These are phyloP conservation scores for Spencermartinsiella ligniputridi DNA, from an alignment of 1,139 yeast species.

Conservation along the genomic window DNA sequence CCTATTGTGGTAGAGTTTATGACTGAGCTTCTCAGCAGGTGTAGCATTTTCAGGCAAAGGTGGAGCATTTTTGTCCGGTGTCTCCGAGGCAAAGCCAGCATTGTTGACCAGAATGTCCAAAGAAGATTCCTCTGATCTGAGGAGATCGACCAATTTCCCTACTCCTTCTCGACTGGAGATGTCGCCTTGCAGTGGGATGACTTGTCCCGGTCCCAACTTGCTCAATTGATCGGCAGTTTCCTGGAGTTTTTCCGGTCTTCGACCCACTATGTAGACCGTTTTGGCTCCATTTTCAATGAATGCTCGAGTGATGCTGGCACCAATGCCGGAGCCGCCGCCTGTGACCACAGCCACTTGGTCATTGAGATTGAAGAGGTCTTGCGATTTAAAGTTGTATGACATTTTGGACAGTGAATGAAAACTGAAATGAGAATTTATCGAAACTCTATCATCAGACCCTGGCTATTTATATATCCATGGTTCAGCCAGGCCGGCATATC, in stretches of 20 bases:
- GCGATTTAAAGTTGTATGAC: conserved; percentile 11
- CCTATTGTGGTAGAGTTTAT: conserved; percentile 8
- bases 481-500: no score
- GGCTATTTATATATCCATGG: no score
- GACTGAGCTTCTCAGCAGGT: conserved; percentile 6
- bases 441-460: no score
- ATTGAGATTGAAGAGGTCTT: conserved; percentile 11
- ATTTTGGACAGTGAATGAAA: no score
- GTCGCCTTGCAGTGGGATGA: conserved; percentile 17
- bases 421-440: no score
- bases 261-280: conserved; percentile 16
- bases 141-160: conserved; percentile 9
- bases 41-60: conserved; percentile 3
- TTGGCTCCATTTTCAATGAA: conserved; percentile 13
- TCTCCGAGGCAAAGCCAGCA: conserved; percentile 12
- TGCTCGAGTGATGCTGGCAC: conserved; percentile 15
- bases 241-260: conserved; percentile 14
- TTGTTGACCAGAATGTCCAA: conserved; percentile 19
- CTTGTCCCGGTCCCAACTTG: conserved; percentile 14
- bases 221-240: conserved; percentile 15
- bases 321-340: conserved; percentile 19
- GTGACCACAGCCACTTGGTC: conserved; percentile 16
- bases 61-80: conserved; percentile 3
- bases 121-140: conserved; percentile 8
- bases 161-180: conserved; percentile 15